Evolutionary conservation across 2,329 filamentous ascomycete genomes (phyloP), one percentile per base, ranked within the genome.

Genomic region (Colletotrichum phormii): DNA sequence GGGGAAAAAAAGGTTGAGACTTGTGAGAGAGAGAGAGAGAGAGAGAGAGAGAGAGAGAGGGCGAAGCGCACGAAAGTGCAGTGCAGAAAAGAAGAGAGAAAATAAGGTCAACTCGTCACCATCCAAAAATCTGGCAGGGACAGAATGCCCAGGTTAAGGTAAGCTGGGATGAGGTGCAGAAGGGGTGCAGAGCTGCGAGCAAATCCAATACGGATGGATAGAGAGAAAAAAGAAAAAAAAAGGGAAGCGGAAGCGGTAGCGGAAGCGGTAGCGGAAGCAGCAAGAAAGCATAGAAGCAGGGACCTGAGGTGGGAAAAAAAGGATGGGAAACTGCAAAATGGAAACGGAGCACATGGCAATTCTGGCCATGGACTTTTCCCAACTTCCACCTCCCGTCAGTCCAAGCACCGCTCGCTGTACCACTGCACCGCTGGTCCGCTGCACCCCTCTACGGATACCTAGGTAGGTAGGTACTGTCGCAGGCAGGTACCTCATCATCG

Each of bases 301-400:
- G 54, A 57, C 53, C 66, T 42, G 33, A 42, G 59, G 37, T 42
- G 37, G 37, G 37, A 42, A 42, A 42, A 55, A 29, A 26, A 64
- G 42, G 60, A 73, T 71, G 67, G 68, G 68, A 73, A 73, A 73
- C 67, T 73, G 35, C 62, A 63, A 72, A 72, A 73, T 61, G 67
- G 67, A 71, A 73, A 72, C 53, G 64, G 59, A 65, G 66, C 55
- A 64, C 49, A 73, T 73, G 71, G 71, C 70, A 73, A 73, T 73
- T 72, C 64, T 61, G 66, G 53, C 53, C 55, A 73, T 73, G 71
- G 71, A 37, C 35, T 53, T 64, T 37, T 64, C n/a, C 42, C 22
- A 18, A 31, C 42, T 15, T 8, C 15, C 37, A 42, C 37, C 37
- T 18, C 13, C 37, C 37, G 37, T 42, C 37, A 2, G 7, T 42